Evolutionary conservation across 2,329 filamentous ascomycete species (phyloP).

Genomic region (Neospermospora avenae): DNA sequence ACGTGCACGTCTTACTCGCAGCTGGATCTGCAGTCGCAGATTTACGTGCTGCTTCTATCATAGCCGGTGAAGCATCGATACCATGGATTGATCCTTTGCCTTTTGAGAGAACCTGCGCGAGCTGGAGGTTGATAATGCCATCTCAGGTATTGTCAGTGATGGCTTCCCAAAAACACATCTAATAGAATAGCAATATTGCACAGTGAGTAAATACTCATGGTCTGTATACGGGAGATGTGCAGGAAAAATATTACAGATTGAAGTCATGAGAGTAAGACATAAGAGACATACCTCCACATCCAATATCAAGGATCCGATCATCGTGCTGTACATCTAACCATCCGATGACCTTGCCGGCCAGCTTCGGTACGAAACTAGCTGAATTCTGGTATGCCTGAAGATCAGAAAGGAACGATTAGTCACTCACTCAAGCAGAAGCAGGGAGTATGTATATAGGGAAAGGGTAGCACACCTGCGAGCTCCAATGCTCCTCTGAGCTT

Average conservation of each 20-base stretch:
- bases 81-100: slow-evolving; percentile 52
- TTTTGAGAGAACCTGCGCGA: slow-evolving; percentile 44
- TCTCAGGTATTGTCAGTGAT: no score
- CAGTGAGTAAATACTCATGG: no score
- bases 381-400: slow-evolving; percentile 52
- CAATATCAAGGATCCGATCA: slow-evolving; percentile 59
- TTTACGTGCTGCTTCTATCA: slow-evolving; percentile 53
- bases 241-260: no score
- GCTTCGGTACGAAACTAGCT: slow-evolving; percentile 61
- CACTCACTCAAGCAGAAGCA: not conserved
- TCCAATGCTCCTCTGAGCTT: slow-evolving; percentile 40
- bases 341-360: slow-evolving; percentile 54
- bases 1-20: slow-evolving; percentile 24
- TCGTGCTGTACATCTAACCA: slow-evolving; percentile 57
- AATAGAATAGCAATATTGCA: no score
- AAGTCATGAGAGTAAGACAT: not conserved
- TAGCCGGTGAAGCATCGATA: slow-evolving; percentile 54
- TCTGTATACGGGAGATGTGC: no score
- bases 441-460: not conserved
- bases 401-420: not conserved
- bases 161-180: no score
- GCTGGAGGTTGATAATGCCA: slow-evolving; percentile 55
- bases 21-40: slow-evolving; percentile 28
- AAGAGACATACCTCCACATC: slow-evolving; percentile 54
- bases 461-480: slow-evolving; percentile 33